Evolutionary conservation across 2,329 filamentous ascomycete species (phyloP), one percentile per base, ranked within the genome.

Genomic region (Thielaviopsis euricoi): DNA sequence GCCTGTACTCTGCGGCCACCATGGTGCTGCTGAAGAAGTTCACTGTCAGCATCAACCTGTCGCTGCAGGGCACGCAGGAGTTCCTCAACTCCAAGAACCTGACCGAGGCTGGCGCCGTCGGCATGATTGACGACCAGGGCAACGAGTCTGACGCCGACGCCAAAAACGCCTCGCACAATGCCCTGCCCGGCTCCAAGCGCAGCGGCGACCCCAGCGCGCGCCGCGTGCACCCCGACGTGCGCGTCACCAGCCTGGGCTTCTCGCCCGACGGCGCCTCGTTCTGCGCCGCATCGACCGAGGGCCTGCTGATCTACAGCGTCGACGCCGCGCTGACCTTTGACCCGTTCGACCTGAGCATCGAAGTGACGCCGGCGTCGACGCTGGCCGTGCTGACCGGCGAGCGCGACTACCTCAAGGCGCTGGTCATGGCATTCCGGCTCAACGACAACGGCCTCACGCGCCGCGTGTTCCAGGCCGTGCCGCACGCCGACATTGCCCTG

Each of bases 381-480:
- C 76, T 97, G 0, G 72, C 78, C 3, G 79, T 85, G 10, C 73
- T 86, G 33, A 76, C 85, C 59, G 73, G 71, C 49, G 82, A 89
- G 58, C 80, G 79, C 62, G 87, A 95, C 67, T 95, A 87, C 69
- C 79, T 97, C 62, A 95, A 93, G 71, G 91, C 93, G 0, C 75
- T 98, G 6, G 83, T 96, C 62, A 98, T 98, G 93, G 86, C 90
- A 1, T 98, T 98, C 77, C 86, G 94, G 6, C 82, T 98, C 60
- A 96, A 95, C 71, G 88, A 95, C 69, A 78, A 82, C 4, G 81
- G 83, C 22, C 76, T 98, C 52, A 82, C 96, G 61, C 86, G 86
- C 64, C 82, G 83, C 57, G 87, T 96, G 19, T 97, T 95, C 72
- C 85, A 94, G 70, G 79, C 81, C 1, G 85, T 91, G 23, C 90